Base-by-base conservation (phyloP, 345 rosid species). In the Boechera retrofracta region DNA sequence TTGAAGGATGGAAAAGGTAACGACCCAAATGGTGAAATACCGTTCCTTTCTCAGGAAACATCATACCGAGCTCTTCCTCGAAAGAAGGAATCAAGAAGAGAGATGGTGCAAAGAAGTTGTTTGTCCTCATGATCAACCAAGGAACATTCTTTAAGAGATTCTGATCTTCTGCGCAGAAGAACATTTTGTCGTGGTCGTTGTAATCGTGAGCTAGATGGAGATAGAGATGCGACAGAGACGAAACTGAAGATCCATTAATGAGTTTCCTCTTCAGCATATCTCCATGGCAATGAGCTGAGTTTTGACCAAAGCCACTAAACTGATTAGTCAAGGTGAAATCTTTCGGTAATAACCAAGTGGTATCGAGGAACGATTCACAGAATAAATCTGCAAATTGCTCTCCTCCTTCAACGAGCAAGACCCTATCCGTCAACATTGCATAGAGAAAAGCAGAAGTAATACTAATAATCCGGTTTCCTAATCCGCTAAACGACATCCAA, bases 1-100 rank as follows among this genome's bases (percentile, higher is more conserved):
- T 84, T 0, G 92, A 67, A 26, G 97, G 94, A 68, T 87, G 93
- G 67, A 91, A 84, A 33, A 91, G 92, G 72, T 86, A 91, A 67
- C 90, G 76, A 5, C 87, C 94, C 72, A 91, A 72, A 55, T 85
- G 89, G 56, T 87, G 92, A 73, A 91, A 89, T 5, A 86, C 82
- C 16, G 87, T 82, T 45, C 76, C 89, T 69, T 87, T 87, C 54
- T 84, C 67, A 0, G 87, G 94, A 71, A 89, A 91, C 58, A 91
- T 62, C 70, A 60, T 53, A 11, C 69, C 42, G 4, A 91, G 84
- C 60, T 84, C 86, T 3, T 72, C 53, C 58, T 83, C 81, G 28
- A 89, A 86, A 15, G 85, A 78, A 7, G 85, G 74, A 44, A 87
- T 86, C 85, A 87, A 77, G 82, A 86, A 91, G 26, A 91, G 90